Conservation (phyloP, 495 filamentous ascomycete genomes). For the Aspergillus steynii region DNA sequence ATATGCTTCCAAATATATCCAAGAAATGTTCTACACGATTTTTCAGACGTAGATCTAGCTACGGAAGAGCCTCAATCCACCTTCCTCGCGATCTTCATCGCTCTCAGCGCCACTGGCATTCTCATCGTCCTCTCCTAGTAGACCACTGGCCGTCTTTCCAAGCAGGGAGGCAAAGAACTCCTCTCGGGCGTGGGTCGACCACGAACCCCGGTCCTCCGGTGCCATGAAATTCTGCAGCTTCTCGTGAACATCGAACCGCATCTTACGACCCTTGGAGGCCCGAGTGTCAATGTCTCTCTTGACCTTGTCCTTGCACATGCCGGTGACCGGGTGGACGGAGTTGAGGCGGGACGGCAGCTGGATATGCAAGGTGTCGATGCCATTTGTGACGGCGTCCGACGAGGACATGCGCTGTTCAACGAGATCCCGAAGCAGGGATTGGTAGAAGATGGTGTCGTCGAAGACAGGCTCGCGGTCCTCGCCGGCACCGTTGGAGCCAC, state of each 20-base stretch:
- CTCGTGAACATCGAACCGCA: conserved; percentile 91
- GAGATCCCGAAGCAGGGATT: conserved; percentile 84
- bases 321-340: conserved; percentile 50
- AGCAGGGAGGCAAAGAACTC: conserved; percentile 89
- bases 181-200: conserved; percentile 77
- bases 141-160: conserved; percentile 66
- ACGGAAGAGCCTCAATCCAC: conserved; percentile 75
- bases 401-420: conserved; percentile 75
- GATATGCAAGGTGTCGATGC: conserved; percentile 42
- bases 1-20: neutral
- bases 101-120: conserved; percentile 50
- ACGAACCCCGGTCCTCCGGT: conserved; percentile 73
- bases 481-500: conserved; percentile 9
- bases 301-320: conserved; percentile 77
- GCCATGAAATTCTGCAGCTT: conserved; percentile 99
- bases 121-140: conserved; percentile 68
- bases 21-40: neutral
- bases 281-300: conserved; percentile 86
- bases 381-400: conserved; percentile 44
- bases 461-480: conserved; percentile 55
- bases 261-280: conserved; percentile 92
- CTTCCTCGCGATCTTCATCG: conserved; percentile 58
- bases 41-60: conserved; percentile 27
- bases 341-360: conserved; percentile 32
- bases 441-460: conserved; percentile 94